A percentile compares a stretch with the other conserved stretches of the same genome.
phyloP scores from a whole-genome alignment of 2,329 filamentous ascomycete genomes.

The Orbilia brochopaga region DNA sequence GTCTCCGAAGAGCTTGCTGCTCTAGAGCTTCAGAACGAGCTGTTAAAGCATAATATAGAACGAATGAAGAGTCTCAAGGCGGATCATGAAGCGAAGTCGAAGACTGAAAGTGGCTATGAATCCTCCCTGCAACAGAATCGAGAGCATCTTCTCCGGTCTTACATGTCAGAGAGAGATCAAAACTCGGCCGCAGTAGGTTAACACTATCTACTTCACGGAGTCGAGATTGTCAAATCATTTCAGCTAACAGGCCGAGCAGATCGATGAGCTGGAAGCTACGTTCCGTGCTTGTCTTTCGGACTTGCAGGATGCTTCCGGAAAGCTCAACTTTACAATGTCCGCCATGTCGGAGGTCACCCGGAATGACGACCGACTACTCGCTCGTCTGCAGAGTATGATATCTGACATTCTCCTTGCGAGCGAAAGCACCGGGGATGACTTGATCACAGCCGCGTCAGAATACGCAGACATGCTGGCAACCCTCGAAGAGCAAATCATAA shows the following conservation, averaged over 20 bases:
- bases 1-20: slow-evolving; percentile 23
- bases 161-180: slow-evolving; percentile 43
- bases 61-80: slow-evolving; percentile 21
- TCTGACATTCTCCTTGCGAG: slow-evolving; percentile 39
- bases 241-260: slow-evolving; percentile 5
- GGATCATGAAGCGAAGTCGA: slow-evolving; percentile 29
- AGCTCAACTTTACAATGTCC: slow-evolving; percentile 40
- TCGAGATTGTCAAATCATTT: neutral
- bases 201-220: neutral
- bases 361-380: slow-evolving; percentile 42
- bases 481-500: slow-evolving; percentile 41
- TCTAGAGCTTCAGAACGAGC: slow-evolving; percentile 41
- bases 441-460: slow-evolving; percentile 28
- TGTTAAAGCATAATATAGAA: slow-evolving; percentile 29
- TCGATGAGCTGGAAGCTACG: slow-evolving; percentile 37
- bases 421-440: slow-evolving; percentile 28
- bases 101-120: slow-evolving; percentile 22
- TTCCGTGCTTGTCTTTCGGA: slow-evolving; percentile 32
- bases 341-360: slow-evolving; percentile 44
- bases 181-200: slow-evolving; percentile 35
- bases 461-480: slow-evolving; percentile 44
- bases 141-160: slow-evolving; percentile 38
- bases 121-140: slow-evolving; percentile 16
- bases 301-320: slow-evolving; percentile 37
- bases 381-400: slow-evolving; percentile 33